Percentiles rank a stretch among this genome's conserved stretches.
Evolutionary conservation across 352 stramenopile species (phyloP).

Genomic region (Globisporangium mamillatum): DNA sequence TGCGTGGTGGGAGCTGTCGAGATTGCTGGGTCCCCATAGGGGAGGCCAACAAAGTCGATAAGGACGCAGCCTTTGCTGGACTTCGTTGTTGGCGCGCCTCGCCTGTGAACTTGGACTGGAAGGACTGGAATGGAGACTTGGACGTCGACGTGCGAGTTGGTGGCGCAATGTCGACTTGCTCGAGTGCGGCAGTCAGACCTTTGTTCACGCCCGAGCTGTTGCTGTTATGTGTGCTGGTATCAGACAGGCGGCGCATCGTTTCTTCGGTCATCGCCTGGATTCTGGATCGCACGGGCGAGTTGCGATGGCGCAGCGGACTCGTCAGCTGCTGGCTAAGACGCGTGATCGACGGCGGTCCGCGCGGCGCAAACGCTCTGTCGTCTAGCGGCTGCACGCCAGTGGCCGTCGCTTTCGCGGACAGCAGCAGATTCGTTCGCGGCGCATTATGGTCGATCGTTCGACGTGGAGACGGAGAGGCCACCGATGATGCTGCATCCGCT

Average conservation of each 20-base stretch:
- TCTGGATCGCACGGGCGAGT: slow-evolving; percentile 17
- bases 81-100: slow-evolving; percentile 12
- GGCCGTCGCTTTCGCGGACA: slow-evolving; percentile 13
- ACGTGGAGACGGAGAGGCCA: slow-evolving; percentile 14
- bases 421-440: slow-evolving; percentile 6
- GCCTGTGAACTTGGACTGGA: slow-evolving; percentile 60
- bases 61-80: slow-evolving; percentile 11
- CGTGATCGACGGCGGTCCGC: slow-evolving; percentile 18
- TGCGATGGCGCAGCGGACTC: slow-evolving; percentile 23
- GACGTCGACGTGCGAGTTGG: slow-evolving; percentile 27
- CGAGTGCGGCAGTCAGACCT: slow-evolving; percentile 28
- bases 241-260: slow-evolving; percentile 17
- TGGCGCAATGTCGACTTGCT: slow-evolving; percentile 43
- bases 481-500: neutral
- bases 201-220: neutral
- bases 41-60: slow-evolving; percentile 16
- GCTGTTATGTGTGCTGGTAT: neutral
- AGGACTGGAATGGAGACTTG: slow-evolving; percentile 80
- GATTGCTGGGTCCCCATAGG: slow-evolving; percentile 16
- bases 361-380: slow-evolving; percentile 15
- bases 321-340: slow-evolving; percentile 20
- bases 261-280: slow-evolving; percentile 22
- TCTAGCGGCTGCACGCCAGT: slow-evolving; percentile 18
- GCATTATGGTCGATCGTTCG: slow-evolving; percentile 1
- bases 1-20: slow-evolving; percentile 20